These are phyloP conservation scores for Talaromyces sp. DNA, from an alignment of 2,329 filamentous ascomycete species.

Conservation along the genomic window DNA sequence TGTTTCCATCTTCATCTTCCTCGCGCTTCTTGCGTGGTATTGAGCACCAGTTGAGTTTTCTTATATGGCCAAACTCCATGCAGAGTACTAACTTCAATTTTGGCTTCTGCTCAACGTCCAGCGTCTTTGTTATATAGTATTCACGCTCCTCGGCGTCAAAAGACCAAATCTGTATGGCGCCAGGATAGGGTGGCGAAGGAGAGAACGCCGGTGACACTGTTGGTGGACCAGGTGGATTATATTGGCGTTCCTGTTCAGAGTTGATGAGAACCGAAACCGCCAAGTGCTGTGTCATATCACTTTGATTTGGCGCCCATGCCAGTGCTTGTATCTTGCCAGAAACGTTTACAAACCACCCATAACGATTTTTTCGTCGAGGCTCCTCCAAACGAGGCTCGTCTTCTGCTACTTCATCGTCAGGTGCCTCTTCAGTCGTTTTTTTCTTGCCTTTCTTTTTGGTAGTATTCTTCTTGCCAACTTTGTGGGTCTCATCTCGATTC, in stretches of 20 bases:
- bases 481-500: slow-evolving; percentile 10
- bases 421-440: slow-evolving; percentile 11
- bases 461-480: background rate
- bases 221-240: slow-evolving; percentile 24
- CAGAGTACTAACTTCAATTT: slow-evolving; percentile 49
- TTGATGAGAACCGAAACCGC: slow-evolving; percentile 43
- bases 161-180: slow-evolving; percentile 56
- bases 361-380: slow-evolving; percentile 22
- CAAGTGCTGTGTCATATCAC: slow-evolving; percentile 51
- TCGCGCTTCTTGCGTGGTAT: slow-evolving; percentile 29
- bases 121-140: slow-evolving; percentile 26
- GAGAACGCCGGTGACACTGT: slow-evolving; percentile 46
- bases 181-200: slow-evolving; percentile 43
- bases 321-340: slow-evolving; percentile 49
- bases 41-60: slow-evolving; percentile 54
- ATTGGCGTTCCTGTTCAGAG: slow-evolving; percentile 29
- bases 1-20: slow-evolving; percentile 23
- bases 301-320: slow-evolving; percentile 43
- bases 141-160: slow-evolving; percentile 37
- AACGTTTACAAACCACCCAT: slow-evolving; percentile 54
- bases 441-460: slow-evolving; percentile 16
- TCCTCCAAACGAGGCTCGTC: slow-evolving; percentile 5
- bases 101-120: slow-evolving; percentile 43
- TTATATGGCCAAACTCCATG: slow-evolving; percentile 53
- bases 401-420: background rate